Percentiles rank a stretch among this genome's conserved stretches.
phyloP scores from a whole-genome alignment of 495 filamentous ascomycete genomes.

The Halenospora varia region DNA sequence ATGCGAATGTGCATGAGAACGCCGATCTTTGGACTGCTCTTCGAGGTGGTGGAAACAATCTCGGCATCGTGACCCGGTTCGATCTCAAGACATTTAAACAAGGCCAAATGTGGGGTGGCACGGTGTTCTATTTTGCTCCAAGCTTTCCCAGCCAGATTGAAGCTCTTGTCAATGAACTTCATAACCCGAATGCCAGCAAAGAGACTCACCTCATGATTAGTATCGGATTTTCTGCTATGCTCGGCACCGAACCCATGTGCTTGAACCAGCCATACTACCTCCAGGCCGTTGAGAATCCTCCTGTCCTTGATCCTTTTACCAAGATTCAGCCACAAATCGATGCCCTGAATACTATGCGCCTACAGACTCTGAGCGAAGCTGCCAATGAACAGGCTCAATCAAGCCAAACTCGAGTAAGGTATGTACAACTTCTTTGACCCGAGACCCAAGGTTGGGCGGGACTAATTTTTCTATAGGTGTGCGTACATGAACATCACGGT shows the following conservation, averaged over 20 bases:
- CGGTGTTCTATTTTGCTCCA: conserved; percentile 2
- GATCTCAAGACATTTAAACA: conserved; percentile 31
- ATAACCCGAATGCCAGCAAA: background rate
- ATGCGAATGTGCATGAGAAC: conserved; percentile 38
- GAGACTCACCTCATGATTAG: background rate
- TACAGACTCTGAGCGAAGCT: background rate
- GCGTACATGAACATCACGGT: background rate
- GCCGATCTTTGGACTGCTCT: conserved; percentile 49
- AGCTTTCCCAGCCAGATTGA: conserved; percentile 3
- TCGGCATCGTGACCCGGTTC: conserved; percentile 51
- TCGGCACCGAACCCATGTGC: background rate
- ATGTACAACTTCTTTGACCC: background rate
- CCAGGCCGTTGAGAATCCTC: background rate
- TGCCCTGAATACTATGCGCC: background rate
- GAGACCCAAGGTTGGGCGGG: background rate
- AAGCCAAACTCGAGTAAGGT: background rate
- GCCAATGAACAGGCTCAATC: background rate
- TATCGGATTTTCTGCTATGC: background rate
- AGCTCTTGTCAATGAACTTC: conserved; percentile 1
- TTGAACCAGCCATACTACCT: background rate
- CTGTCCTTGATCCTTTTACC: background rate
- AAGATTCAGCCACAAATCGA: background rate
- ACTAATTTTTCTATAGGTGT: background rate
- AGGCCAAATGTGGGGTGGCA: conserved; percentile 39
- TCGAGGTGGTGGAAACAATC: conserved; percentile 52